Conservation (phyloP, 2,329 filamentous ascomycete species). For the Claviceps cyperi region DNA sequence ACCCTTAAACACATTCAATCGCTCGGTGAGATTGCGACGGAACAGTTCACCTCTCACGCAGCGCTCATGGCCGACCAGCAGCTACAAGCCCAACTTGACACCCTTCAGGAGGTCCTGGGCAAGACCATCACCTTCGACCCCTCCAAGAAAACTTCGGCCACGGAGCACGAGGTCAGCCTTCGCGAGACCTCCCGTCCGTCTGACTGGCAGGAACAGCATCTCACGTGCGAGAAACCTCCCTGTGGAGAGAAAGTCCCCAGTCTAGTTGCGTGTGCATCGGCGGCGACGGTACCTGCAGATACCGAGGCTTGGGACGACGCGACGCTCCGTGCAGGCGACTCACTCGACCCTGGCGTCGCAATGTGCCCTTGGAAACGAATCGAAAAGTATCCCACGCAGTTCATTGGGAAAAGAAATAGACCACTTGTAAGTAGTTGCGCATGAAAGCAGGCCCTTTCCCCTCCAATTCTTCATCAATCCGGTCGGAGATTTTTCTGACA, state of each 20-base stretch:
- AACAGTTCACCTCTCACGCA: neutral
- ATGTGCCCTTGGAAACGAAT: conserved; percentile 42
- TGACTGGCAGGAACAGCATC: conserved; percentile 2
- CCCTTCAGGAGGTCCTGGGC: conserved; percentile 8
- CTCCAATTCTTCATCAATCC: too few species aligned
- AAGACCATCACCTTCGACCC: conserved; percentile 5
- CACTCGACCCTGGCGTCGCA: conserved; percentile 11
- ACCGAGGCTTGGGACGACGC: conserved; percentile 10
- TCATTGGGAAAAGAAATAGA: conserved; percentile 38
- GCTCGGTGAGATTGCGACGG: neutral
- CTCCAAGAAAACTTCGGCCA: neutral
- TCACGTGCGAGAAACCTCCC: neutral
- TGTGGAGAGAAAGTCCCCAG: neutral
- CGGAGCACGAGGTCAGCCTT: neutral
- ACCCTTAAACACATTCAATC: neutral
- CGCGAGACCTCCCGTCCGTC: neutral
- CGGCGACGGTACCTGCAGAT: neutral
- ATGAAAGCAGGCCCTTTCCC: too few species aligned
- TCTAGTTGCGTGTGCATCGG: too few species aligned
- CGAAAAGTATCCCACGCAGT: conserved; percentile 42
- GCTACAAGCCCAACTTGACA: conserved; percentile 4
- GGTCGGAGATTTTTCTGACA: neutral
- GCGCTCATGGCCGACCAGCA: conserved; percentile 4
- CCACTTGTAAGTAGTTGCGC: conserved; percentile 23
- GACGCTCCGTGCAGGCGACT: conserved; percentile 13